Evolutionary conservation across 2,329 filamentous ascomycete species (phyloP), one percentile per base, ranked within the genome.

Genomic region (Fusarium buharicum): DNA sequence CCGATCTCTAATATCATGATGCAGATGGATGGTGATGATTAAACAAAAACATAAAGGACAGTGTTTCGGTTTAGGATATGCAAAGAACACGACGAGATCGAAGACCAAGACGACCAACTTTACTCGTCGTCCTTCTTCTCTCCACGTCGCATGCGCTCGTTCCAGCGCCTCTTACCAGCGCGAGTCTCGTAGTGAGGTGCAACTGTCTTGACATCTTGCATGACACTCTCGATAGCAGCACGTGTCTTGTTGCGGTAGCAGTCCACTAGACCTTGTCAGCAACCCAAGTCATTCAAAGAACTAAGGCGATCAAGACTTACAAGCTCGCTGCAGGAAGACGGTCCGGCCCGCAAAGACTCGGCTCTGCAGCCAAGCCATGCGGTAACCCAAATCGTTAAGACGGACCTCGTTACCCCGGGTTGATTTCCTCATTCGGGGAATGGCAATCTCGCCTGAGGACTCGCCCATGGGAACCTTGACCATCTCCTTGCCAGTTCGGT

Each of bases 351-450:
- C 89, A 79, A 98, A 97, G 11, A 94, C 91, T 71, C 94, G 85
- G 74, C 93, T 95, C 79, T 98, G 94, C 50, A 93, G 89, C 94
- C 95, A 99, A 44, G 92, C 93, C 91, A 99, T 96, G 41, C 94
- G 87, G 75, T 96, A 96, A 3, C 93, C 94, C 40, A 98, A 80
- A 72, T 98, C 93, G 73, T 98, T 98, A 60, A 98, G 80, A 44
- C 91, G 86, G n/a, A 95, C 88, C 74, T 98, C 94, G 78, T 92
- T 95, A 45, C 83, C 85, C 45, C 92, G 86, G 66, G 87, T 85
- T 39, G 82, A 80, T 72, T 86, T 88, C 45, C 87, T 87, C 75
- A 93, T 88, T 55, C 87, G 84, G 22, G 93, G 92, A 36, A 96
- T 89, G 2, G 87, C 85, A 33, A 96, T 82, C 71, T 92, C 89